Evolutionary conservation across 2,329 filamentous ascomycete species (phyloP), one percentile per base, ranked within the genome.

Genomic region (Sclerotinia sclerotiorum): DNA sequence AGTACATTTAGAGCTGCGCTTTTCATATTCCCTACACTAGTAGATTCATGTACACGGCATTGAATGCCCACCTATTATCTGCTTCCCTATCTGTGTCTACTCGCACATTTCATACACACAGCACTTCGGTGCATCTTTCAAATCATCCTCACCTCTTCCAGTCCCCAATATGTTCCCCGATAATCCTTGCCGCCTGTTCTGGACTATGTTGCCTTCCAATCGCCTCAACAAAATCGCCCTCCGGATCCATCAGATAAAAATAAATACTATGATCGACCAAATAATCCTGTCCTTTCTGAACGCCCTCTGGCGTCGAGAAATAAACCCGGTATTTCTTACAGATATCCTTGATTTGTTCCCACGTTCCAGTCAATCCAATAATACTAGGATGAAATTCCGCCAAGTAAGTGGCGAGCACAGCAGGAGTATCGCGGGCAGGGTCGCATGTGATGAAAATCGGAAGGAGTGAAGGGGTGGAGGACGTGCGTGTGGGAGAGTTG

Each of bases 261-360:
- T 99, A 99, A 74, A 99, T 99, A 80, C 93, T 97, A 82, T 99
- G 95, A 79, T 99, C 95, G 17, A 99, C 95, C 75, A 99, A 81
- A 79, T 99, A 99, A 80, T 99, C 95, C 83, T 97, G 91, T 1
- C 94, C 95, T 0, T 93, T 90, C 83, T 94, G 90, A 68, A 98
- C 92, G 72, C 93, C 86, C 74, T 87, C 84, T 46, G 95, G 95
- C 60, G 95, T 99, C 77, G 91, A 95, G 77, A 99, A 99, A 82
- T 99, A 99, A 67, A 99, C 95, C 27, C 95, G 86, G 80, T 98
- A 99, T 73, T 90, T 90, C 83, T 97, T 98, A 84, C 95, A 99
- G 68, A 96, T 89, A 72, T 90, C 85, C 84, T 97, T 97, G 77
- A 98, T 91, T 81, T 97, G 88, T 72, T 97, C 91, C 81, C 97